Conservation (phyloP, 345 rosid species). For the Euclidium syriacum region DNA sequence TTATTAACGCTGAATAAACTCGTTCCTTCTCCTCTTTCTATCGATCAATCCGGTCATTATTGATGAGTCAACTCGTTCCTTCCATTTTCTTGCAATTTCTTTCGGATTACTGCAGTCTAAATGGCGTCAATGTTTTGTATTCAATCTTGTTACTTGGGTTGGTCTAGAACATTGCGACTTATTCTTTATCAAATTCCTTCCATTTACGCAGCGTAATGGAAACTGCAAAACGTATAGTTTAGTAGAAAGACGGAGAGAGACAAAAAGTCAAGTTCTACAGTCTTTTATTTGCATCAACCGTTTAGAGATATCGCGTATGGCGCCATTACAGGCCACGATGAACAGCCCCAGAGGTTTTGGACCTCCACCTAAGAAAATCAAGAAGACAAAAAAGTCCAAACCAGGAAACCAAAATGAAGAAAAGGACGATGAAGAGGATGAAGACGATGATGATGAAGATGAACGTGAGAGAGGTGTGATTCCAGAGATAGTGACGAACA, state of each 20-base stretch:
- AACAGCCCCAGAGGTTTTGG: conserved; percentile 81
- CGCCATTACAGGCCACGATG: conserved; percentile 47
- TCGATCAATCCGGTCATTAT: too few relatives aligned
- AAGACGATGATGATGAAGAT: conserved; percentile 33
- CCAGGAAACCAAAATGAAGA: conserved; percentile 28
- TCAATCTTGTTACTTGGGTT: neutral
- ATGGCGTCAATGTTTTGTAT: neutral
- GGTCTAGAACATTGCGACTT: neutral
- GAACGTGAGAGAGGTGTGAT: conserved; percentile 50
- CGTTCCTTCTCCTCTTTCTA: too few relatives aligned
- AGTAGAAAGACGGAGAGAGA: neutral
- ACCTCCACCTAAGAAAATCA: conserved; percentile 50
- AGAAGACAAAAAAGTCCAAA: conserved; percentile 40
- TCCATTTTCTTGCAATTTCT: neutral
- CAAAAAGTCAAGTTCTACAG: neutral
- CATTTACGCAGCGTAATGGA: conserved; percentile 6
- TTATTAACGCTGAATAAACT: neutral
- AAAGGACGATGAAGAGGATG: conserved; percentile 26
- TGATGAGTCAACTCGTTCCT: neutral
- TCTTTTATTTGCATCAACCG: conserved; percentile 27
- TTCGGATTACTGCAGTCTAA: neutral
- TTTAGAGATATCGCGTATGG: conserved; percentile 9
- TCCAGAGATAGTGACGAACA: conserved; percentile 89
- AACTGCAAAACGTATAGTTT: conserved; percentile 1
- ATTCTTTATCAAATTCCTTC: neutral